These are phyloP conservation scores for Verticillium albo-atrum DNA, from an alignment of 2,329 filamentous ascomycete species.

Conservation along the genomic window DNA sequence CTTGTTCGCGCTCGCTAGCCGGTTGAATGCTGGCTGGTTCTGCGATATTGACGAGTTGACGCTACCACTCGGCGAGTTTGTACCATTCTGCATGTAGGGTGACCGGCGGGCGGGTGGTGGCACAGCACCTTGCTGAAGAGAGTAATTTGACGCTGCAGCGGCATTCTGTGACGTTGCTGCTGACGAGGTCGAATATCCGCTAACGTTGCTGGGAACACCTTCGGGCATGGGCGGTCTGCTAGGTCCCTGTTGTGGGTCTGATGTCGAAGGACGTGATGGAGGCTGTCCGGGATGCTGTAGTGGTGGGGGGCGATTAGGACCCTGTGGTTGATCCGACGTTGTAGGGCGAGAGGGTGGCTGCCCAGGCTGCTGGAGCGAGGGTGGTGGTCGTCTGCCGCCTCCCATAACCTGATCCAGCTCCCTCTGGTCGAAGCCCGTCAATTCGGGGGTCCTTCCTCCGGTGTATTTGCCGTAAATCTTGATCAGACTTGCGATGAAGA, in stretches of 20 bases:
- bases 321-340: constrained; percentile 17
- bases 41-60: constrained; percentile 43
- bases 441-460: constrained; percentile 71
- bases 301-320: background rate
- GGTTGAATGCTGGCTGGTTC: constrained; percentile 38
- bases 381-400: constrained; percentile 37
- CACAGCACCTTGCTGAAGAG: constrained; percentile 19
- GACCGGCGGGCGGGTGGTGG: constrained; percentile 8
- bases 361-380: constrained; percentile 19
- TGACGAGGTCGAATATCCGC: constrained; percentile 10
- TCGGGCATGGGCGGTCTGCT: background rate
- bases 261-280: constrained; percentile 5
- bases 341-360: background rate
- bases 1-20: constrained; percentile 45
- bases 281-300: background rate
- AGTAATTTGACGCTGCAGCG: constrained; percentile 10
- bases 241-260: constrained; percentile 3
- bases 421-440: constrained; percentile 76
- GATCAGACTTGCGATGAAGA: constrained; percentile 92
- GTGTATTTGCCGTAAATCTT: constrained; percentile 98
- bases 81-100: constrained; percentile 21
- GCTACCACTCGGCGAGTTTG: constrained; percentile 45
- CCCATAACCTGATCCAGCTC: constrained; percentile 75
- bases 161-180: background rate
- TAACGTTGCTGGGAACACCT: constrained; percentile 13